These are phyloP conservation scores for Yamagishiella unicocca DNA, from an alignment of 139 green algal species.

Conservation along the genomic window DNA sequence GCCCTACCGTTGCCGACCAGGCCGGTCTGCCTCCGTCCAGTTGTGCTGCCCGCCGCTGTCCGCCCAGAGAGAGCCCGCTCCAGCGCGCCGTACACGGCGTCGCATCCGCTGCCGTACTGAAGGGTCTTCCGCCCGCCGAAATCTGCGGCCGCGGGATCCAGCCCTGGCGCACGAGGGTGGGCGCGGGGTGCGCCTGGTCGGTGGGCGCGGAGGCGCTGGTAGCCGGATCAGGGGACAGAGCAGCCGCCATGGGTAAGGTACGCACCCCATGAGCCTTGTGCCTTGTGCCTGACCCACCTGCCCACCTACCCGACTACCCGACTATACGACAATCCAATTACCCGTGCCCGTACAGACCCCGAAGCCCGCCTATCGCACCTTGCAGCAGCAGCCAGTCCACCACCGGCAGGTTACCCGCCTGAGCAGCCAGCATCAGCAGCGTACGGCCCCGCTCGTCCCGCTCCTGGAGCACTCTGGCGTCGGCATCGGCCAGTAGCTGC, in stretches of 20 bases:
- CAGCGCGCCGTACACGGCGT: background rate
- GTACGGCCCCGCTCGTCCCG: constrained; percentile 20
- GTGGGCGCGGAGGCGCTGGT: too few species aligned
- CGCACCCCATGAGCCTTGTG: too few species aligned
- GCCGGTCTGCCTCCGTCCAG: too few species aligned
- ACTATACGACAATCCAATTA: too few species aligned
- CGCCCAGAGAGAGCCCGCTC: too few species aligned
- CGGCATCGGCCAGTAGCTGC: background rate
- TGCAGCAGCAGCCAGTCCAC: constrained; percentile 32
- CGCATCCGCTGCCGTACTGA: constrained; percentile 3
- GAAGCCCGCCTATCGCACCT: constrained; percentile 18
- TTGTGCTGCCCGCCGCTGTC: too few species aligned
- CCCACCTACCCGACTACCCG: too few species aligned
- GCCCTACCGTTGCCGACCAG: too few species aligned
- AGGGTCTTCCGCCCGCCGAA: background rate
- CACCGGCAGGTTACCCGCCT: constrained; percentile 10
- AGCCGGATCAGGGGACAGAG: too few species aligned
- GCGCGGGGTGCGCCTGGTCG: background rate
- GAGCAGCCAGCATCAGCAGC: constrained; percentile 44
- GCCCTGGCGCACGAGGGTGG: background rate
- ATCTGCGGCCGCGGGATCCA: background rate
- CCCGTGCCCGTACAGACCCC: too few species aligned
- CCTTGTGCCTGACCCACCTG: too few species aligned
- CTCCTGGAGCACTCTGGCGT: background rate
- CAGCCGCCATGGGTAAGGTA: too few species aligned